Evolutionary conservation across 2,329 filamentous ascomycete genomes (phyloP).

Genomic region (Neonectria sp.): DNA sequence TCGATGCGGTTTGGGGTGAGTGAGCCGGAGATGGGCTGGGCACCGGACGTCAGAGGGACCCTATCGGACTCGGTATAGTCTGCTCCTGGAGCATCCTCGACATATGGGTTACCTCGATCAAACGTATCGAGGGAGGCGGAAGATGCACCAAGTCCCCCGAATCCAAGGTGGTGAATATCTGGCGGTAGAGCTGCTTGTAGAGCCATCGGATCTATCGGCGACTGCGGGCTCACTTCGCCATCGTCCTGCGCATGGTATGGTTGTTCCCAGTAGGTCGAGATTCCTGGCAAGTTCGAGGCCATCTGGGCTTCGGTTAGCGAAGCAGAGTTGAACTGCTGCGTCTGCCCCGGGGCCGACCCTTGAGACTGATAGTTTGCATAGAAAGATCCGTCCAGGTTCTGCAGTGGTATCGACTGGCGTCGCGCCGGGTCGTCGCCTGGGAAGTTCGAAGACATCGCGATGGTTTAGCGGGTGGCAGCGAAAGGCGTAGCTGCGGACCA

Average conservation of each 20-base stretch:
- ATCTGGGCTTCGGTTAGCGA: conserved; percentile 35
- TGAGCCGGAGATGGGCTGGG: conserved; percentile 69
- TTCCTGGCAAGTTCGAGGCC: conserved; percentile 56
- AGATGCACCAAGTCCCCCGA: conserved; percentile 30
- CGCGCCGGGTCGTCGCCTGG: conserved; percentile 46
- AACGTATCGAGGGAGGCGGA: conserved; percentile 47
- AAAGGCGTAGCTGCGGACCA: conserved; percentile 36
- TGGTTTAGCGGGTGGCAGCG: conserved; percentile 17
- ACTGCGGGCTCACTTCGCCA: conserved; percentile 57
- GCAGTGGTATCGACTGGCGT: conserved; percentile 77
- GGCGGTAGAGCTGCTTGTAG: conserved; percentile 71
- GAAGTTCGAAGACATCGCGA: conserved; percentile 51
- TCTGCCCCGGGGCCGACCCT: conserved; percentile 26
- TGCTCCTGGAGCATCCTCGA: conserved; percentile 51
- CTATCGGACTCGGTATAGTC: conserved; percentile 70
- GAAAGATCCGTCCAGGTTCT: conserved; percentile 64
- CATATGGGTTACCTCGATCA: conserved; percentile 53
- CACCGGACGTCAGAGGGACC: conserved; percentile 69
- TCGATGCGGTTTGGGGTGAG: conserved; percentile 59
- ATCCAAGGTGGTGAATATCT: conserved; percentile 57
- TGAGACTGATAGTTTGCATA: conserved; percentile 31
- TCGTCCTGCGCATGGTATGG: conserved; percentile 58
- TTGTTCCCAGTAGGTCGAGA: conserved; percentile 69
- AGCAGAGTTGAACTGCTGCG: conserved; percentile 26
- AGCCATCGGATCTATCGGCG: conserved; percentile 68